phyloP scores from a whole-genome alignment of 306 rosid genomes.

The Ceratonia siliqua region DNA sequence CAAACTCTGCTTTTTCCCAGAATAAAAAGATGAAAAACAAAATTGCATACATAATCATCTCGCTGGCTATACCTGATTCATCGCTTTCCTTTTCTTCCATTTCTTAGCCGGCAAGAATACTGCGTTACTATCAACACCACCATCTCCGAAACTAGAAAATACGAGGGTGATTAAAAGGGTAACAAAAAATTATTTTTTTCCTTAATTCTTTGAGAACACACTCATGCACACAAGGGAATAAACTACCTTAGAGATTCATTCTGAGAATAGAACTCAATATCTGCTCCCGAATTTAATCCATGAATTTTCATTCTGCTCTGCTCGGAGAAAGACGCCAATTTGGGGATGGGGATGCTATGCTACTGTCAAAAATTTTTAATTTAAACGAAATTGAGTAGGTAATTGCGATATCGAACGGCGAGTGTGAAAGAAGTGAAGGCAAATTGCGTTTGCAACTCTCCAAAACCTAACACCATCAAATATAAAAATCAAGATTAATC shows the following conservation, averaged over 20 bases:
- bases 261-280: slow-evolving; percentile 28
- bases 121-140: slow-evolving; percentile 52
- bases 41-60: slow-evolving; percentile 2
- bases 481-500: too few species aligned
- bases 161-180: neutral
- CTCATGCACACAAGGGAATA: neutral
- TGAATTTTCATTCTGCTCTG: slow-evolving; percentile 19
- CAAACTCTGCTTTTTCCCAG: neutral
- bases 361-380: too few species aligned
- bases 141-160: slow-evolving; percentile 49
- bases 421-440: too few species aligned
- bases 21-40: neutral
- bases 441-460: too few species aligned
- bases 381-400: too few species aligned
- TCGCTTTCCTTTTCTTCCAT: slow-evolving; percentile 51
- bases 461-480: too few species aligned
- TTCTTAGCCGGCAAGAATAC: slow-evolving; percentile 45
- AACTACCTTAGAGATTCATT: slow-evolving; percentile 32
- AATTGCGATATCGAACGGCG: too few species aligned
- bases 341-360: too few species aligned
- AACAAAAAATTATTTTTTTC: neutral
- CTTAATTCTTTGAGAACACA: neutral
- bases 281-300: slow-evolving; percentile 5
- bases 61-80: slow-evolving; percentile 42
- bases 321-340: neutral